Base-by-base conservation (phyloP, 2,329 filamentous ascomycete species). In the Penicillium sp. region DNA sequence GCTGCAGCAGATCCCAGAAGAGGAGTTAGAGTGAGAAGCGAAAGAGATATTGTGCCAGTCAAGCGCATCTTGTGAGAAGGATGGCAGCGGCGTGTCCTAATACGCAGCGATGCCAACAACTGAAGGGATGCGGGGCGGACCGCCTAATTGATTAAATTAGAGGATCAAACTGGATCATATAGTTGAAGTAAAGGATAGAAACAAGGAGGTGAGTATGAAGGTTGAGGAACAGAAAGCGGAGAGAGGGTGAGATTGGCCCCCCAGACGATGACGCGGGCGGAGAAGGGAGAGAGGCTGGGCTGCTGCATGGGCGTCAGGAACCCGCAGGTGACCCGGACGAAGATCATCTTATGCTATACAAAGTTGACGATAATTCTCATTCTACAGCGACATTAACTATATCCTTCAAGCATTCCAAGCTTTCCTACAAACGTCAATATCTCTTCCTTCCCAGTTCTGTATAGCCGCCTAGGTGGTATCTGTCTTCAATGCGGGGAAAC, bases 231-330 rank as follows among this genome's bases (percentile, higher is more conserved):
- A 55, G 55, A 31, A 41, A 60, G 57, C 52, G 57, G 59, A 66
- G 63, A 58, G 27, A 51, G 11, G 53, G 55, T 55, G 52, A 63
- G 55, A 58, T 59, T 60, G 57, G 59, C 60, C 62, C 62, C 57
- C 60, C 57, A 27, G 48, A 50, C 62, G 68, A 71, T 70, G 69
- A 70, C 69, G 68, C 65, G 69, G 67, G 67, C 64, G 68, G 69
- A 70, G 68, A 67, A 62, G 55, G 11, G 36, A 51, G 45, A 60
- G 64, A 11, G 29, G 65, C 62, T 67, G 63, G 65, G 65, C 62
- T 50, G 62, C 63, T 65, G 64, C 55, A 55, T 62, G 39, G 44
- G 33, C 21, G 51, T 43, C 62, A 64, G 60, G 59, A 58, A 64
- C 61, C 48, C 31, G 53, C 40, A 29, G 50, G n/a, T 33, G 34